phyloP scores from a whole-genome alignment of 139 green algal genomes.

The Asterochloris sp. region DNA sequence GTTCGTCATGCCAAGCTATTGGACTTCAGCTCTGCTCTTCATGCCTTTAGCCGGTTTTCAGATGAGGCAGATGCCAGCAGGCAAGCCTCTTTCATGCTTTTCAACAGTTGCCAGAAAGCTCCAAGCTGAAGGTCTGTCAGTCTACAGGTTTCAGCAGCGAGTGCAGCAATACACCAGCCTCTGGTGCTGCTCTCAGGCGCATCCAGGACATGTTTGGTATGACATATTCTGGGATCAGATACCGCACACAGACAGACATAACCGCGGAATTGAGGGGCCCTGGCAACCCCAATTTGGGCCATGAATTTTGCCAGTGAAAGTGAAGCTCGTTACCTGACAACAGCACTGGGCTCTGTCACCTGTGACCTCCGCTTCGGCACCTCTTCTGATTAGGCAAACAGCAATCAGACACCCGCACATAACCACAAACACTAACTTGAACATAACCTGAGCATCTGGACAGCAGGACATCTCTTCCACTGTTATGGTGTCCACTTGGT shows the following conservation, averaged over 20 bases:
- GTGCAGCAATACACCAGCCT: conserved; percentile 63
- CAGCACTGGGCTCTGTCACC: no score
- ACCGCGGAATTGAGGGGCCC: conserved; percentile 30
- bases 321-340: no score
- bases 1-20: neutral
- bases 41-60: neutral
- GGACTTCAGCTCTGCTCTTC: neutral
- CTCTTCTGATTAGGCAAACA: no score
- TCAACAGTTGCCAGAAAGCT: neutral
- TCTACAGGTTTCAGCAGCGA: conserved; percentile 54
- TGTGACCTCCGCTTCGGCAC: no score
- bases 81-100: neutral
- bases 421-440: no score
- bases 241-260: conserved; percentile 67
- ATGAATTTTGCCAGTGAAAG: conserved; percentile 20
- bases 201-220: conserved; percentile 92
- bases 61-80: neutral
- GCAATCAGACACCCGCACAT: no score
- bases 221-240: conserved; percentile 72
- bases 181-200: conserved; percentile 87
- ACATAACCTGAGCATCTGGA: no score
- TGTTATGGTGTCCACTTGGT: no score
- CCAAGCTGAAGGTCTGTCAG: neutral
- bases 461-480: no score
- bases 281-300: conserved; percentile 61